A percentile compares a stretch with the other conserved stretches of the same genome.
Evolutionary conservation across 768 basidiomycete species (phyloP).

Genomic region (Psilocybe tampanensis): DNA sequence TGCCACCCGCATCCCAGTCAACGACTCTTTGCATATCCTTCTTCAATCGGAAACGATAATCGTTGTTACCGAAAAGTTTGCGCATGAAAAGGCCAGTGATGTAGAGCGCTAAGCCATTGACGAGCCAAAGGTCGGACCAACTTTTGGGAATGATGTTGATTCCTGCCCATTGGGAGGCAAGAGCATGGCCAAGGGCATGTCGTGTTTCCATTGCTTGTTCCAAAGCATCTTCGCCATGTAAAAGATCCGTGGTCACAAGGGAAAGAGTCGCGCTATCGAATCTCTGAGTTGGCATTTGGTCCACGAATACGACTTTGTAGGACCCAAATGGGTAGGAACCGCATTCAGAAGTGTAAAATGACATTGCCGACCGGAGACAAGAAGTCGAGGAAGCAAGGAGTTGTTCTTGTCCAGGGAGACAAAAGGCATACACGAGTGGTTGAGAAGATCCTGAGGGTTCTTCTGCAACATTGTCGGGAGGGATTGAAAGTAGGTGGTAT

Average conservation of each 20-base stretch:
- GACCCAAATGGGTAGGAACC: conserved; percentile 97
- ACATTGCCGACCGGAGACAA: conserved; percentile 88
- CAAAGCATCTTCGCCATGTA: conserved; percentile 87
- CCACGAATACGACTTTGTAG: conserved; percentile 93
- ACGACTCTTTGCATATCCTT: conserved; percentile 95
- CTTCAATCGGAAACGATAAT: conserved; percentile 93
- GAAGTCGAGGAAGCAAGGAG: conserved; percentile 69
- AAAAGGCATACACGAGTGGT: conserved; percentile 88
- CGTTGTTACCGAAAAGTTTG: conserved; percentile 92
- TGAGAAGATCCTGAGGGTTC: conserved; percentile 67
- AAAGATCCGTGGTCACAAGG: conserved; percentile 75
- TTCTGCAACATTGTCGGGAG: conserved; percentile 59
- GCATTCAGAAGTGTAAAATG: conserved; percentile 87
- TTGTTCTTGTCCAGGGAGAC: conserved; percentile 84
- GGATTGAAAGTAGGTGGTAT: conserved; percentile 77
- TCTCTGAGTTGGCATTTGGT: conserved; percentile 79
- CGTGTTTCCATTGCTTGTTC: conserved; percentile 93
- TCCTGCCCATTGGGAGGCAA: conserved; percentile 96
- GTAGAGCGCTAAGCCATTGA: conserved; percentile 90
- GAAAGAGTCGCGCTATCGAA: conserved; percentile 87
- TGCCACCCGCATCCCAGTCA: conserved; percentile 82
- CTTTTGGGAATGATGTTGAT: conserved; percentile 94
- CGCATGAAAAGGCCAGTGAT: conserved; percentile 87
- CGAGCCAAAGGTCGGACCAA: conserved; percentile 96
- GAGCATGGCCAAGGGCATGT: conserved; percentile 81